Evolutionary conservation across 305 asterid species (phyloP), one percentile per base, ranked within the genome.

Genomic region (Solanum hybrid): DNA sequence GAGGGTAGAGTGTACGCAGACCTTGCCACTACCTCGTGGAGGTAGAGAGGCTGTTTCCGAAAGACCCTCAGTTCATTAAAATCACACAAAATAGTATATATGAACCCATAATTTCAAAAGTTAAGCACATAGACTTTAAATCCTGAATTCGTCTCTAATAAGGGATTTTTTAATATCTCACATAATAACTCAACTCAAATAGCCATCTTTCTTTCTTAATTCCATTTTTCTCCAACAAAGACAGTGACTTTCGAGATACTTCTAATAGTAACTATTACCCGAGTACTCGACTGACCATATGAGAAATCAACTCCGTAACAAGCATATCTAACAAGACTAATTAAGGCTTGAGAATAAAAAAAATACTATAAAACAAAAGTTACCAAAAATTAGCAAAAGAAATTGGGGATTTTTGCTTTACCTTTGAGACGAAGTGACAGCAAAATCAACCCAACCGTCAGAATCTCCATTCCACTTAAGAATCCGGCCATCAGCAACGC

Each of bases 401-500:
- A 20, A 78, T 14, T 32, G 26, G 45, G 41, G 29, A 14, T 39
- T 29, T 27, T 8, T 39, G 22, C 24, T 82, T 89, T 87, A 96
- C 98, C 98, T 95, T 15, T 90, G 92, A 57, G 95, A 89, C 6
- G 97, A 93, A 80, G 97, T 95, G 90, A 93, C 92, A 77, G 97
- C 96, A 91, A 95, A 96, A 68, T 95, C 95, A 89, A 92, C 79
- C 98, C 97, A 95, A 68, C 91, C 90, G 72, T 85, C 36, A 65
- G 88, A 89, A 14, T 75, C 89, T 36, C 92, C 94, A 79, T 82
- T 51, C 95, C 94, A 94, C 86, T 90, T 94, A 90, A 96, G 94
- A 88, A 95, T 90, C 32, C 97, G 94, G 45, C 97, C 97, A 90
- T 95, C 98, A 87, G 98, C 96, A 11, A 96, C 98, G 39, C 98